A percentile compares a stretch with the other conserved stretches of the same genome.
Conservation (phyloP, 1,284 basidiomycete species). For the Rhodotorula sp. region DNA sequence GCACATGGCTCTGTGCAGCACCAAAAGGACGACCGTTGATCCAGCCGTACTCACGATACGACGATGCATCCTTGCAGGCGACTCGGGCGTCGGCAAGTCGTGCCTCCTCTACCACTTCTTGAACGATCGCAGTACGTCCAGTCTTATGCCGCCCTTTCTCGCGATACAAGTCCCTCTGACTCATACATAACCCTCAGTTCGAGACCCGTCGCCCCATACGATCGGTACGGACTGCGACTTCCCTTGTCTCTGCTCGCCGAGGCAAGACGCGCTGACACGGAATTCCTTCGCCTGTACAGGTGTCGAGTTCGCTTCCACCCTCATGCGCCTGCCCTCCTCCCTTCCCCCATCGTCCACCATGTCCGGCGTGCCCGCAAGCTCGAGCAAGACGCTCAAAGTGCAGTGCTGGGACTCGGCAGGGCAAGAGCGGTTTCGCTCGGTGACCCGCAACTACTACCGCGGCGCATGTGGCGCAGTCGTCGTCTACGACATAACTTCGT, state of each 20-base stretch:
- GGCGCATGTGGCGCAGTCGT: slow-evolving; percentile 90
- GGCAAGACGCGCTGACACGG: not conserved
- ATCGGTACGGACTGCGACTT: slow-evolving; percentile 62
- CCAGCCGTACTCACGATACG: too few species aligned
- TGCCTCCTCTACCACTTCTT: slow-evolving; percentile 94
- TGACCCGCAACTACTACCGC: slow-evolving; percentile 94
- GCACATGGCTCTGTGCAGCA: too few species aligned
- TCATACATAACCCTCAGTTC: slow-evolving; percentile 63
- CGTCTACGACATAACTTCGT: slow-evolving; percentile 86
- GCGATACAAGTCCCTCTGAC: slow-evolving; percentile 21
- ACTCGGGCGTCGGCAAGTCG: slow-evolving; percentile 94
- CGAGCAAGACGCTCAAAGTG: slow-evolving; percentile 45
- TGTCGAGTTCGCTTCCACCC: slow-evolving; percentile 46
- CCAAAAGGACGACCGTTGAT: too few species aligned
- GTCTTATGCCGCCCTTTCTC: not conserved
- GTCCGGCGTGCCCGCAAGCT: slow-evolving; percentile 16
- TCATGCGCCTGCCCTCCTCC: slow-evolving; percentile 43
- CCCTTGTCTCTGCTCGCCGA: not conserved
- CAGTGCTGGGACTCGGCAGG: slow-evolving; percentile 86
- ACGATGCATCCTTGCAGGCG: slow-evolving; percentile 60
- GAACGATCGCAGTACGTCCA: slow-evolving; percentile 78
- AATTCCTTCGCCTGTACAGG: slow-evolving; percentile 52
- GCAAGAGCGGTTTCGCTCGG: slow-evolving; percentile 94
- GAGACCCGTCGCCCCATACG: slow-evolving; percentile 94
- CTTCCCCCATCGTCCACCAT: slow-evolving; percentile 15